Evolutionary conservation across 148 eudicot genomes (phyloP).

Genomic region (Cornus kousa): DNA sequence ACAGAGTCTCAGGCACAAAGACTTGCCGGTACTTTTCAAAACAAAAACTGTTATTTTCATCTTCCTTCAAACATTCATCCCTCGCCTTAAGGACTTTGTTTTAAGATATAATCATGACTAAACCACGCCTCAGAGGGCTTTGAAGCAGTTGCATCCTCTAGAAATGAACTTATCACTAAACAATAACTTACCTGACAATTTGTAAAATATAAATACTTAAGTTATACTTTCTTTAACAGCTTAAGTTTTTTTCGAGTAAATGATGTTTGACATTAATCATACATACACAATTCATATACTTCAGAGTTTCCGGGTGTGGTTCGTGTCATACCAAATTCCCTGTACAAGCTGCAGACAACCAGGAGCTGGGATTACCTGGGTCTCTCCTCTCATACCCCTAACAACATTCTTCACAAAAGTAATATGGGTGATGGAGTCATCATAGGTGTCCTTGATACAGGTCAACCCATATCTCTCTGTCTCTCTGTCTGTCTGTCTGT

Average conservation of each 20-base stretch:
- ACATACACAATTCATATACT: not conserved
- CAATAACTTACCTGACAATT: too few species aligned
- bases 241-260: too few species aligned
- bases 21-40: constrained; percentile 12
- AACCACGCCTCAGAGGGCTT: too few species aligned
- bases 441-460: constrained; percentile 26
- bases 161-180: too few species aligned
- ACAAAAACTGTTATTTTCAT: not conserved
- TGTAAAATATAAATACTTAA: too few species aligned
- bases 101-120: too few species aligned
- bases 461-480: not conserved
- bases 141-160: too few species aligned
- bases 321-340: constrained; percentile 18
- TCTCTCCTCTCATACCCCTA: constrained; percentile 8
- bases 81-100: too few species aligned
- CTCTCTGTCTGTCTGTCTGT: too few species aligned
- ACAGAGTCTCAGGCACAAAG: constrained; percentile 22
- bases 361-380: constrained; percentile 32
- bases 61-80: too few species aligned
- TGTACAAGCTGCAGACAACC: constrained; percentile 24
- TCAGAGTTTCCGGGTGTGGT: constrained; percentile 25
- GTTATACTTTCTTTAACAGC: too few species aligned
- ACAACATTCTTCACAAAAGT: constrained; percentile 10
- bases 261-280: too few species aligned
- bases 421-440: constrained; percentile 26